Conservation (phyloP, 2,329 filamentous ascomycete species). For the Herpotrichia juniperi region DNA sequence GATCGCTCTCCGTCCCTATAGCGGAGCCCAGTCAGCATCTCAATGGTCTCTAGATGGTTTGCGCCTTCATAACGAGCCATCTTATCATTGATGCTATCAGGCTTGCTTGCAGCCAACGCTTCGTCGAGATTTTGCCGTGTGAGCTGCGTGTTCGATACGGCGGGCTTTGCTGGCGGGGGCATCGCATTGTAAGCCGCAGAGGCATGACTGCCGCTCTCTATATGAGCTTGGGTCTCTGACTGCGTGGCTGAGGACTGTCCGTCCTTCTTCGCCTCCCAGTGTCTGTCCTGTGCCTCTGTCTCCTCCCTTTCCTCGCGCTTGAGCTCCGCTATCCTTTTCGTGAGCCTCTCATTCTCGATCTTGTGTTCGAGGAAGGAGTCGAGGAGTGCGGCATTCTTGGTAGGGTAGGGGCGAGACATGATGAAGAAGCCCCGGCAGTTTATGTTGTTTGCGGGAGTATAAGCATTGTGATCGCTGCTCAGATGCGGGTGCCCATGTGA, state of each 20-base stretch:
- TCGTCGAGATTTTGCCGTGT: slow-evolving; percentile 83
- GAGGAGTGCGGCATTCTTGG: slow-evolving; percentile 80
- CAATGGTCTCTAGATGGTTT: slow-evolving; percentile 82
- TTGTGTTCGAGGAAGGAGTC: slow-evolving; percentile 97
- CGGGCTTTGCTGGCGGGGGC: slow-evolving; percentile 70
- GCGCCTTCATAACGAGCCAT: slow-evolving; percentile 80
- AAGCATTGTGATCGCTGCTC: slow-evolving; percentile 69
- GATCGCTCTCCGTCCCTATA: slow-evolving; percentile 90
- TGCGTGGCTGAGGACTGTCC: slow-evolving; percentile 59
- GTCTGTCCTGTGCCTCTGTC: slow-evolving; percentile 65
- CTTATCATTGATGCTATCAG: slow-evolving; percentile 82
- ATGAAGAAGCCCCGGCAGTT: slow-evolving; percentile 92
- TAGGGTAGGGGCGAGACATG: slow-evolving; percentile 89
- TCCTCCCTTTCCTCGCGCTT: slow-evolving; percentile 86
- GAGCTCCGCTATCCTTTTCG: slow-evolving; percentile 82
- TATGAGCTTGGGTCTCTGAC: slow-evolving; percentile 46
- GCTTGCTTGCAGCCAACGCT: slow-evolving; percentile 66
- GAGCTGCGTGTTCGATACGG: slow-evolving; percentile 68
- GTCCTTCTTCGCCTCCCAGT: slow-evolving; percentile 66
- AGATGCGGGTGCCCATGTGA: slow-evolving; percentile 92
- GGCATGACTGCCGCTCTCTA: slow-evolving; percentile 42
- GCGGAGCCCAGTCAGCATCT: slow-evolving; percentile 87
- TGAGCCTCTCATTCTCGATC: slow-evolving; percentile 89
- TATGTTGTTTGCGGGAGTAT: slow-evolving; percentile 62
- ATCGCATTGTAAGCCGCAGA: slow-evolving; percentile 59